Evolutionary conservation across 2,329 filamentous ascomycete genomes (phyloP).

Genomic region (Paecilomyces niveus): DNA sequence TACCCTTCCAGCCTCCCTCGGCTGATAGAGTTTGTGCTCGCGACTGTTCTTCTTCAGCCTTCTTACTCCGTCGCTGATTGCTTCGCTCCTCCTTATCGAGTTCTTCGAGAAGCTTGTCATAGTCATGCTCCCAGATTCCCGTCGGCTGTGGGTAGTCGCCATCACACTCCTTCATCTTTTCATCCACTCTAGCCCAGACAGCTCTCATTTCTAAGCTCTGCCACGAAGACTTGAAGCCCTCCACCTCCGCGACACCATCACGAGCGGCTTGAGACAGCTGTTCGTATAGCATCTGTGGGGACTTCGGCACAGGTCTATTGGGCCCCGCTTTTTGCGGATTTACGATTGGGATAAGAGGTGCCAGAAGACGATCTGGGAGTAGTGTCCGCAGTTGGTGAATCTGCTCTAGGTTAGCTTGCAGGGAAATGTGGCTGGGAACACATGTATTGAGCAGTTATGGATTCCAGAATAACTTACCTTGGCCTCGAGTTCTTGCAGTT

Average conservation of each 20-base stretch:
- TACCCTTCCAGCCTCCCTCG: constrained; percentile 24
- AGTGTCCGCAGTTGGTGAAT: constrained; percentile 37
- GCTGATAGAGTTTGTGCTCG: constrained; percentile 17
- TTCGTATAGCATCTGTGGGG: constrained; percentile 28
- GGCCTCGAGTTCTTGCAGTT: constrained; percentile 32
- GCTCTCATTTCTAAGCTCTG: constrained; percentile 31
- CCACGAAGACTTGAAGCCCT: constrained; percentile 34
- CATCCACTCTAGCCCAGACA: constrained; percentile 31
- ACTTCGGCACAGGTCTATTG: constrained; percentile 17
- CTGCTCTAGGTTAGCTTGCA: constrained; percentile 13
- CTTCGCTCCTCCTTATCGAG: constrained; percentile 21
- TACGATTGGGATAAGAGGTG: constrained; percentile 32
- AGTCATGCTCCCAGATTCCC: constrained; percentile 36
- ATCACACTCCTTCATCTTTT: constrained; percentile 27
- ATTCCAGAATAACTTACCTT: constrained; percentile 7
- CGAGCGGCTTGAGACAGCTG: constrained; percentile 28
- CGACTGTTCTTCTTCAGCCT: constrained; percentile 22
- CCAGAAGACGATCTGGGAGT: constrained; percentile 33
- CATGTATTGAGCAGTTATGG: background rate
- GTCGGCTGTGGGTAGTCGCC: constrained; percentile 30
- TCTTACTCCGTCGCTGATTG: constrained; percentile 17
- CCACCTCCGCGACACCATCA: constrained; percentile 28
- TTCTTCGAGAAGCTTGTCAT: constrained; percentile 25
- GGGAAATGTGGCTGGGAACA: background rate
- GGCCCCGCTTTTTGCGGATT: constrained; percentile 19